Evolutionary conservation across 306 rosid species (phyloP).

Genomic region (Alnus glutinosa): DNA sequence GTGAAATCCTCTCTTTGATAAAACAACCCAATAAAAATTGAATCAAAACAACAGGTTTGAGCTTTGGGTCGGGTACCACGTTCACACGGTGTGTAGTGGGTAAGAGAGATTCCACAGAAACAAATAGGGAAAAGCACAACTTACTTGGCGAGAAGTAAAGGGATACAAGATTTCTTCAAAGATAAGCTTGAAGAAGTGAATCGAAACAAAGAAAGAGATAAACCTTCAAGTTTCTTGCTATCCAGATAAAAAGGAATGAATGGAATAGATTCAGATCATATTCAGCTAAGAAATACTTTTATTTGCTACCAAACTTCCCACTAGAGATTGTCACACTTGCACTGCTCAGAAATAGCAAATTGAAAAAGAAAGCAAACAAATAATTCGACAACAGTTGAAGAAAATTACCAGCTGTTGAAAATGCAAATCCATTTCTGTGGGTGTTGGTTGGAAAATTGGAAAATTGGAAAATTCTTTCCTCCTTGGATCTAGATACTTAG

Average conservation of each 20-base stretch:
- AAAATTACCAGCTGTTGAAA: constrained; percentile 46
- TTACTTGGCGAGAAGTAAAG: constrained; percentile 25
- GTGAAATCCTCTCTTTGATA: constrained; percentile 13
- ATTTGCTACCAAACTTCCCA: constrained; percentile 41
- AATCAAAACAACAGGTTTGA: constrained; percentile 18
- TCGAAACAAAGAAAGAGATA: constrained; percentile 33
- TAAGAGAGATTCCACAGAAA: constrained; percentile 32
- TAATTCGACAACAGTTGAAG: constrained; percentile 25
- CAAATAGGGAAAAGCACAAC: constrained; percentile 25
- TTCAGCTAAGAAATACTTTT: constrained; percentile 30
- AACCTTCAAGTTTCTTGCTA: constrained; percentile 31
- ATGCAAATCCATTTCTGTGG: constrained; percentile 29
- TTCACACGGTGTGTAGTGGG: constrained; percentile 25
- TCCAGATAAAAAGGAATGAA: constrained; percentile 37
- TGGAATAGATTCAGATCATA: constrained; percentile 57
- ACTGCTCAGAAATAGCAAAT: background rate
- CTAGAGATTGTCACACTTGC: constrained; percentile 23
- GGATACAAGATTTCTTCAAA: constrained; percentile 19
- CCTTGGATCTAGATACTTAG: constrained; percentile 10
- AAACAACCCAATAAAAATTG: constrained; percentile 13
- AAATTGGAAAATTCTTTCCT: constrained; percentile 4
- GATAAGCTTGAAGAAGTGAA: constrained; percentile 46
- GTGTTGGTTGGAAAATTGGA: constrained; percentile 19
- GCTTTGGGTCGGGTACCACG: constrained; percentile 32
- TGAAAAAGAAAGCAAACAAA: background rate